Evolutionary conservation across 768 basidiomycete species (phyloP), one percentile per base, ranked within the genome.

Genomic region (Panus rudis): DNA sequence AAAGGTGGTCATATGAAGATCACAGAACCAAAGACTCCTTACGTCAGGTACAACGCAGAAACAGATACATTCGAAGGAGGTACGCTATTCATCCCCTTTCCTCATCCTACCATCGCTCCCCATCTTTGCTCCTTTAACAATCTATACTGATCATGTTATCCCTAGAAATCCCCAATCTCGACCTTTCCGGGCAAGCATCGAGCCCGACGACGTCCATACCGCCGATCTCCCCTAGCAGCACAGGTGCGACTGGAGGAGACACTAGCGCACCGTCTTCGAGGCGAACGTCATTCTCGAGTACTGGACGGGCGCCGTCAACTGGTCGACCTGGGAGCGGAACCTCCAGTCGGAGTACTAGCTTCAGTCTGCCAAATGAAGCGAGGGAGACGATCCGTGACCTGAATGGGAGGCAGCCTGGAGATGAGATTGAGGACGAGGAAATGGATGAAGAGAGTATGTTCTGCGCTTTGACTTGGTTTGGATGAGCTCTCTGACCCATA

Each of bases 1-100:
- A 94, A 94, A 64, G 92, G 94, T 57, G 92, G 89, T 50, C 69
- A 92, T 58, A 97, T 96, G 92, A 97, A 96, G 78, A 97, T 97
- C 57, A 92, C 89, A 2, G 92, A 97, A 57, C 92, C 92, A 41
- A 97, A 97, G 75, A 97, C 92, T 8, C 92, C 92, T 2, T 97
- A 87, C 63, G 92, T 97, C 42, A 73, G 90, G 52, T 93, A 92
- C 63, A 86, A 92, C 55, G 75, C 88, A 3, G 82, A 85, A 59
- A 82, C 83, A n/a, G 89, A 92, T 61, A 75, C 76, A 42, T 66
- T 91, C 32, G 89, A 92, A 63, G 81, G 85, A 49, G 90, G 92
- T 91, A 47, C 45, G 61, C 57, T 21, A 31, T 6, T 24, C 37
- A 12, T 33, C 31, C 17, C 32, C 28, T 30, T 26, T 12, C 41